Conservation (phyloP, 2,329 filamentous ascomycete species). For the Fusarium longipes region DNA sequence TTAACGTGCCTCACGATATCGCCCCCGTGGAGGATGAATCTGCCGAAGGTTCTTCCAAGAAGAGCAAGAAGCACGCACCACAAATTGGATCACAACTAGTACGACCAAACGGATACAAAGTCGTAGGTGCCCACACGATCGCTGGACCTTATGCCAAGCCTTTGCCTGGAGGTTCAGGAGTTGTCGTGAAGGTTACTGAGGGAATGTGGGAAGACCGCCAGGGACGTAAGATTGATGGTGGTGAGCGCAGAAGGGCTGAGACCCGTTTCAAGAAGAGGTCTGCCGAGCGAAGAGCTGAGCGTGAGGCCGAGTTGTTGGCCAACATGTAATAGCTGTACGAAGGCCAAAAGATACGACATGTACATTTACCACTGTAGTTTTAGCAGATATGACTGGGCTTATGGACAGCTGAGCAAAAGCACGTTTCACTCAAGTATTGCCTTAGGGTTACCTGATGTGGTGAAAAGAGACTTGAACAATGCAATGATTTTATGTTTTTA, state of each 20-base stretch:
- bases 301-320: conserved; percentile 55
- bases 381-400: conserved; percentile 40
- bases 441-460: background rate
- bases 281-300: conserved; percentile 79
- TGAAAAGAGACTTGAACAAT: background rate
- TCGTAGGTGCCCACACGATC: conserved; percentile 76
- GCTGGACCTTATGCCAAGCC: conserved; percentile 79
- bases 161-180: conserved; percentile 72
- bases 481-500: background rate
- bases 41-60: background rate
- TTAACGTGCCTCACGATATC: conserved; percentile 63
- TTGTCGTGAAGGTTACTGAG: conserved; percentile 77
- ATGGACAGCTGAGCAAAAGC: conserved; percentile 33
- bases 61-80: background rate
- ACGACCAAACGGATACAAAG: conserved; percentile 64
- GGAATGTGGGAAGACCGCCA: conserved; percentile 92
- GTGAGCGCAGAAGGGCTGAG: conserved; percentile 88
- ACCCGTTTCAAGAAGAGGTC: conserved; percentile 87
- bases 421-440: conserved; percentile 12
- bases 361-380: conserved; percentile 48
- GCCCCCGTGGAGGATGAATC: conserved; percentile 48
- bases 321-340: conserved; percentile 47
- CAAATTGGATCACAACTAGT: conserved; percentile 30
- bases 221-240: conserved; percentile 94
- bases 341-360: conserved; percentile 37